Evolutionary conservation across 2,329 filamentous ascomycete species (phyloP), one percentile per base, ranked within the genome.

Genomic region (Pezicula neosporulosa): DNA sequence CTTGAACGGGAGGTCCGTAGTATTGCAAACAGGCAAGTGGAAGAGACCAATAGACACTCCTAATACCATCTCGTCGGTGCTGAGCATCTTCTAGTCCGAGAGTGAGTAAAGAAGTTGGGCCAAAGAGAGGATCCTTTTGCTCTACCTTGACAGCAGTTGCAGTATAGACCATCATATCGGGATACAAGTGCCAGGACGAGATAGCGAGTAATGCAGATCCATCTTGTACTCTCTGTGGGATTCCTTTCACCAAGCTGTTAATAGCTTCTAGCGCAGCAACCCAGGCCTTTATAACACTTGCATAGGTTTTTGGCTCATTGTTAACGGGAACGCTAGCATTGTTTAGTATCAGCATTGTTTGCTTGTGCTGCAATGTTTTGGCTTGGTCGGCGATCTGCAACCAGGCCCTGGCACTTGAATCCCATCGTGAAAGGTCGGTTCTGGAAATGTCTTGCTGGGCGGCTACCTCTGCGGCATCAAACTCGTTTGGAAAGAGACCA

Each of bases 331-430:
- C 42, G 24, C 52, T 46, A 10, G 54, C 41, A 27, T 65, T 62
- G 4, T 62, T 42, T 3, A 66, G 13, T 9, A 67, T 60, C 1
- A 66, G 50, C 15, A 53, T 53, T 1, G 63, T 24, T 42, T 66
- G 60, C 0, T 45, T 59, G 13, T 68, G 61, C 28, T 64, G 49
- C 10, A 28, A 45, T 6, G 36, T 33, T 46, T 58, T 66, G 4
- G 56, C 58, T 9, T 44, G 4, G 47, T 69, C 61, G 1, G 65
- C 66, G 6, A 51, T 62, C n/a, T 54, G 58, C 1, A 70, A 35
- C 68, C 66, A 70, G 1, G 66, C 54, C 2, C 66, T 53, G 3
- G 65, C 65, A 50, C 64, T 68, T 3, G 61, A 56, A 50, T 70
- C 67, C 67, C 66, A 69, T 15, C 54, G 50, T 1, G 56, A 52